Base-by-base conservation (phyloP, 805 yeast species). In the Sporopachydermia quercuum region DNA sequence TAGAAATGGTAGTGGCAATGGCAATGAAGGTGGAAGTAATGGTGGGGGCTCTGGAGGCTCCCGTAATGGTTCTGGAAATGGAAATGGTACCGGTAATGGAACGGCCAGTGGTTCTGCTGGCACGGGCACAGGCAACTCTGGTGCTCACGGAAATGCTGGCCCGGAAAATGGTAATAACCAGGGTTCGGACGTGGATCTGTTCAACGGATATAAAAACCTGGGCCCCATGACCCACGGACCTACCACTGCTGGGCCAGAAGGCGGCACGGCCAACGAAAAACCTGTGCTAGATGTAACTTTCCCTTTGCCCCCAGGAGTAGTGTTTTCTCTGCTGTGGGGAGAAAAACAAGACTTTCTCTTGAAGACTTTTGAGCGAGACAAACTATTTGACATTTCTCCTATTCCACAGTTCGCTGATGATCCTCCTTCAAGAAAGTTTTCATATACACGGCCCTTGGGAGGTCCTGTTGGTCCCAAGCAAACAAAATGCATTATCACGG, bases 381-480 rank as follows among this genome's bases (percentile, higher is more conserved):
- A 23, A n/a, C 30, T 23, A 8, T 42, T 57, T 57, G 50, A 60
- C 47, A 41, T 55, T 23, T 39, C 43, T 36, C 43, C 46, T 4
- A 50, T 55, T 39, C 42, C 48, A 27, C 50, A 42, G 3, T 43
- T 42, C n/a, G 34, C 42, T 40, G 8, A 15, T 36, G 38, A 19
- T 35, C 38, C 40, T 35, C 40, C 40, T 40, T 55, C 60, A 3
- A 55, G 65, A 4, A 41, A 49, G 23, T 87, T 71, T 53, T 66
- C 70, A 3, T 91, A 87, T 56, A 68, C 71, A 38, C 83, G 83
- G 56, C 84, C 79, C 1, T 65, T 91, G 42, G 74, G 76, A 39
- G 86, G 72, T 40, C 71, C 95, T 1, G 75, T 91, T 30, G 98
- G 98, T 0, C 98, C 98, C 8, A 86, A 84, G 50, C 84, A 89